Percentiles rank a stretch among this genome's conserved stretches.
Conservation (phyloP, 2,329 filamentous ascomycete species). For the Gaeumannomyces sp. region DNA sequence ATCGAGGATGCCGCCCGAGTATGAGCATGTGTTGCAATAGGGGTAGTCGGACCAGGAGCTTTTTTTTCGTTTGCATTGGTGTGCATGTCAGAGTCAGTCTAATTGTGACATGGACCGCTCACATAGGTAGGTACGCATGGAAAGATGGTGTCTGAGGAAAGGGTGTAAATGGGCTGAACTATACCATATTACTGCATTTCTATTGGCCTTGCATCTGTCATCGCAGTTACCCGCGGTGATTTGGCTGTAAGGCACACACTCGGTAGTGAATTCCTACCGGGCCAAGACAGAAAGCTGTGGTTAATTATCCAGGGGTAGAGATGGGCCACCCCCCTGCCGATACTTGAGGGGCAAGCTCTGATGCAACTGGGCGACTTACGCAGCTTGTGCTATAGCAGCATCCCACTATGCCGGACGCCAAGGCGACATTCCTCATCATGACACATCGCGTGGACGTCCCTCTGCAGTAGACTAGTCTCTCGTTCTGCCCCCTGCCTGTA, state of each 20-base stretch:
- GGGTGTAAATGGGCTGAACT: no score
- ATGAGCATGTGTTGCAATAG: conserved; percentile 41
- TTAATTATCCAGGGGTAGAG: no score
- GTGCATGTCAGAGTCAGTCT: no score
- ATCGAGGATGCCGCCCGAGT: conserved; percentile 34
- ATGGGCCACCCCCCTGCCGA: no score
- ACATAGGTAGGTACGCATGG: no score
- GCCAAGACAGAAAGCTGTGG: no score
- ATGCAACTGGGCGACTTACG: conserved; percentile 9
- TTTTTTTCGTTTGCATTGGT: background rate
- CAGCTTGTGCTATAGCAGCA: conserved; percentile 34
- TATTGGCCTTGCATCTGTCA: no score
- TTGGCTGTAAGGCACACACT: background rate
- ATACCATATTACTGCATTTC: no score
- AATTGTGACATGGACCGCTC: no score
- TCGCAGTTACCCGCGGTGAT: background rate
- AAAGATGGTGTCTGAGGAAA: no score
- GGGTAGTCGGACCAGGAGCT: conserved; percentile 16
- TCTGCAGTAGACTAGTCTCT: background rate
- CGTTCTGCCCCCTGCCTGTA: conserved; percentile 6
- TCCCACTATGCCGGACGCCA: conserved; percentile 29
- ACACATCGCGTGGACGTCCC: background rate
- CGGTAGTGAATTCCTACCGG: background rate
- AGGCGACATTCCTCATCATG: background rate
- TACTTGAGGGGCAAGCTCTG: no score